A percentile compares a stretch with the other conserved stretches of the same genome.
phyloP scores from a whole-genome alignment of 495 filamentous ascomycete species.

The Daldinia childiae region DNA sequence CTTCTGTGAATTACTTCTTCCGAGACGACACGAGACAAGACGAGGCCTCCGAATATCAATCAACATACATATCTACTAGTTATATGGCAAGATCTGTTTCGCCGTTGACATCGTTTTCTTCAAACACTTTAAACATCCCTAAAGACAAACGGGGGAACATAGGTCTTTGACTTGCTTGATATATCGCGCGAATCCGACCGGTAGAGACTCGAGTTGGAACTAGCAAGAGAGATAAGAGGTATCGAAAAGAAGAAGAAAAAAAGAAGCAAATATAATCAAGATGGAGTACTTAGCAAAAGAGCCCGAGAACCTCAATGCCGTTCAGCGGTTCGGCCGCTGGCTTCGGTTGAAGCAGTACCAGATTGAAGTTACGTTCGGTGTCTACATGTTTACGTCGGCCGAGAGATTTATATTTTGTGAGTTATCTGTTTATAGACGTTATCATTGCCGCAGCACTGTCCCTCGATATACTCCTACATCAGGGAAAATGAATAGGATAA shows the following conservation, averaged over 20 bases:
- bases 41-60: neutral
- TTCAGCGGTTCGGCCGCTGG: slow-evolving; percentile 58
- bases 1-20: neutral
- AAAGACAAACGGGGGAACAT: neutral
- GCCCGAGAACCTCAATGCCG: slow-evolving; percentile 47
- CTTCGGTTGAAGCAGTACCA: slow-evolving; percentile 62
- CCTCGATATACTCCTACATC: neutral
- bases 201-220: neutral
- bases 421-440: slow-evolving; percentile 21
- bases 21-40: neutral
- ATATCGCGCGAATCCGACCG: neutral
- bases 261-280: slow-evolving; percentile 17
- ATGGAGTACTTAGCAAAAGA: slow-evolving; percentile 45
- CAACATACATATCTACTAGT: neutral
- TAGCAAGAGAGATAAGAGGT: neutral
- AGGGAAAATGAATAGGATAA: neutral
- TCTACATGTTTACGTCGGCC: slow-evolving; percentile 60
- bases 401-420: slow-evolving; percentile 61
- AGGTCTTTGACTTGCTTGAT: neutral
- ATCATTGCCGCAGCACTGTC: neutral
- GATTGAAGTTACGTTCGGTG: slow-evolving; percentile 59
- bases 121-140: neutral
- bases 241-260: slow-evolving; percentile 15
- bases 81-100: neutral
- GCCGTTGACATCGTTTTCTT: neutral